Percentiles rank a stretch among this genome's conserved stretches.
phyloP scores from a whole-genome alignment of 352 stramenopile species.

The Aphanomyces stellatus region DNA sequence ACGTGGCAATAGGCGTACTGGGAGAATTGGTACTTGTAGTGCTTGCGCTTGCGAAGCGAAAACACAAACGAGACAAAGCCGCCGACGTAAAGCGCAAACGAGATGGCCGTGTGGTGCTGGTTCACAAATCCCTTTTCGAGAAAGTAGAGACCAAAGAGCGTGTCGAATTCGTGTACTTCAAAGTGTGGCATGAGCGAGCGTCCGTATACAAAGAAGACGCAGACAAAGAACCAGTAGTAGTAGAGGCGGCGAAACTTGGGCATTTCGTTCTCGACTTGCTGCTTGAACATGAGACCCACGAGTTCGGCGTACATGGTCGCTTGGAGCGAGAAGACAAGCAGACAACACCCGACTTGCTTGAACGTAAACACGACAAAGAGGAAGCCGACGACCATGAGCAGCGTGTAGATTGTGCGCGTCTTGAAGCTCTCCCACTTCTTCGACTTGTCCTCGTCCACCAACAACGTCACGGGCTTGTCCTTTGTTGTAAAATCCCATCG shows the following conservation, averaged over 20 bases:
- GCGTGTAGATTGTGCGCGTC: constrained; percentile 22
- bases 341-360: constrained; percentile 22
- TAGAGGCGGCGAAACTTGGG: constrained; percentile 29
- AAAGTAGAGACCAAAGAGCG: constrained; percentile 24
- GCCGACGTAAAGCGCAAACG: constrained; percentile 24
- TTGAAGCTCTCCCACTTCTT: constrained; percentile 19
- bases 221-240: constrained; percentile 30
- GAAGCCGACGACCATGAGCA: constrained; percentile 28
- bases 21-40: constrained; percentile 36
- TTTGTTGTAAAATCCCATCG: constrained; percentile 12
- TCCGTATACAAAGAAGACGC: constrained; percentile 23
- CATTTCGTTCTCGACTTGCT: constrained; percentile 26
- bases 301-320: constrained; percentile 30
- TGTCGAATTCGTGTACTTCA: constrained; percentile 20
- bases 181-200: constrained; percentile 21
- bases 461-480: constrained; percentile 18
- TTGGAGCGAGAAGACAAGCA: constrained; percentile 29
- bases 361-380: constrained; percentile 24
- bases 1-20: constrained; percentile 34
- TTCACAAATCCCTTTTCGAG: constrained; percentile 20
- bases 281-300: constrained; percentile 25
- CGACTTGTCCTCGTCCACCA: constrained; percentile 21
- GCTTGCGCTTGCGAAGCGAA: constrained; percentile 23
- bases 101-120: constrained; percentile 20
- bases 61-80: constrained; percentile 32